Percentiles rank a stretch among this genome's conserved stretches.
Evolutionary conservation across 2,329 filamentous ascomycete genomes (phyloP).

Genomic region (Chaetomium sp.): DNA sequence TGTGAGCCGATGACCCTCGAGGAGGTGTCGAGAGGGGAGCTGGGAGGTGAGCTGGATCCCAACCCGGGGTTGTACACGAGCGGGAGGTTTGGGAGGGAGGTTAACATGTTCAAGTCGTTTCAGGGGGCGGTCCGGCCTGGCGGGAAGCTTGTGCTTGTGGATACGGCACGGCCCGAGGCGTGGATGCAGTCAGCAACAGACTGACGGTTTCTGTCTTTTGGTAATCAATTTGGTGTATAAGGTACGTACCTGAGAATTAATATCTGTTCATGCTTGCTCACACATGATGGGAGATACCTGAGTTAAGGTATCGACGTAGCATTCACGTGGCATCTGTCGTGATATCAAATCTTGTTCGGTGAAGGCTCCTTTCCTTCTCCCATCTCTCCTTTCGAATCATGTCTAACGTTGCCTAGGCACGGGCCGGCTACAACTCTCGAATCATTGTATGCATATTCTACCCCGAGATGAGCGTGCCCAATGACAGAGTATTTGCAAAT

Average conservation of each 20-base stretch:
- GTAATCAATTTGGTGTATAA: not conserved
- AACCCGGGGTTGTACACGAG: not conserved
- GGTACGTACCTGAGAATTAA: not conserved
- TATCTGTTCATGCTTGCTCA: not conserved
- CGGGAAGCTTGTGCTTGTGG: constrained; percentile 28
- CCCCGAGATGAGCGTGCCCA: not conserved
- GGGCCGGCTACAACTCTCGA: not conserved
- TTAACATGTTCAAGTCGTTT: constrained; percentile 29
- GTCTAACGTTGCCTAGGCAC: not conserved
- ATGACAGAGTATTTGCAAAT: not conserved
- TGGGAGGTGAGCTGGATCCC: constrained; percentile 2
- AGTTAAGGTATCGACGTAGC: no score
- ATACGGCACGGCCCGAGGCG: constrained; percentile 10
- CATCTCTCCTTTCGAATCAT: not conserved
- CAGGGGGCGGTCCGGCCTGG: constrained; percentile 27
- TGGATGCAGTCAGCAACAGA: not conserved
- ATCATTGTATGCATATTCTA: not conserved
- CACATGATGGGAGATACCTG: no score
- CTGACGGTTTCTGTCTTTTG: not conserved
- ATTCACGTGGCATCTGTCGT: no score
- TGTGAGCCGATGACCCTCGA: constrained; percentile 1
- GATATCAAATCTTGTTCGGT: no score
- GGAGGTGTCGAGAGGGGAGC: constrained; percentile 10
- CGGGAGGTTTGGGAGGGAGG: not conserved
- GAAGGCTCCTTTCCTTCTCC: not conserved